Evolutionary conservation across 768 basidiomycete species (phyloP).

Genomic region (Russula earlei): DNA sequence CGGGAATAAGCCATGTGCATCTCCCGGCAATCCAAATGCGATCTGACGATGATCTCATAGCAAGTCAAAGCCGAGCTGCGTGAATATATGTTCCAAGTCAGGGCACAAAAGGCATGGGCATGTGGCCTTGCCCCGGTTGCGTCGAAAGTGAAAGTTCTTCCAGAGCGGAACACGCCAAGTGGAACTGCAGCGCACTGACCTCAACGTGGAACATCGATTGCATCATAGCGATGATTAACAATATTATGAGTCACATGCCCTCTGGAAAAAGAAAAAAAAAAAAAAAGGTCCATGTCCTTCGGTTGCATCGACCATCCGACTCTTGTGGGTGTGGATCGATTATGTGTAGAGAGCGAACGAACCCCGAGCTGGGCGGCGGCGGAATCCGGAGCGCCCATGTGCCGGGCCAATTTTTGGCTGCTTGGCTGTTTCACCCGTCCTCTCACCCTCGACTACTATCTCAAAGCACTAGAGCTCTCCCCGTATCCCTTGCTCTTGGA

Average conservation of each 20-base stretch:
- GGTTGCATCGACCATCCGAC: not conserved
- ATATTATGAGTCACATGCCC: not conserved
- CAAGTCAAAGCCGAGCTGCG: not conserved
- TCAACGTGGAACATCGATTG: not conserved
- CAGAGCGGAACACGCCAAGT: too few relatives aligned
- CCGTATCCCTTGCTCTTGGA: slow-evolving; percentile 25
- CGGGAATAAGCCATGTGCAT: not conserved
- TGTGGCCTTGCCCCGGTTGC: too few relatives aligned
- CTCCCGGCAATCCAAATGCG: not conserved
- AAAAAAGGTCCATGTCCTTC: not conserved
- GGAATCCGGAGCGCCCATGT: not conserved
- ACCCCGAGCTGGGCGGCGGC: too few relatives aligned
- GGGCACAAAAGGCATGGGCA: too few relatives aligned
- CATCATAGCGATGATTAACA: not conserved
- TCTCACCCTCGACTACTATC: slow-evolving; percentile 13
- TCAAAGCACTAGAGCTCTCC: slow-evolving; percentile 12
- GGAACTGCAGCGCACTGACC: not conserved
- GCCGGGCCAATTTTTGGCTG: not conserved
- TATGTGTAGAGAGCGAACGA: not conserved
- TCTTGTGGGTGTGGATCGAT: not conserved
- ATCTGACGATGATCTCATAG: not conserved
- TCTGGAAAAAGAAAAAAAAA: not conserved
- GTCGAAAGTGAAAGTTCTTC: too few relatives aligned
- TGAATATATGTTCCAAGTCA: not conserved
- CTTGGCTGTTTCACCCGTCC: not conserved